Percentiles rank a stretch among this genome's conserved stretches.
phyloP scores from a whole-genome alignment of 257 asterid species.

The Eustoma russellianum region DNA sequence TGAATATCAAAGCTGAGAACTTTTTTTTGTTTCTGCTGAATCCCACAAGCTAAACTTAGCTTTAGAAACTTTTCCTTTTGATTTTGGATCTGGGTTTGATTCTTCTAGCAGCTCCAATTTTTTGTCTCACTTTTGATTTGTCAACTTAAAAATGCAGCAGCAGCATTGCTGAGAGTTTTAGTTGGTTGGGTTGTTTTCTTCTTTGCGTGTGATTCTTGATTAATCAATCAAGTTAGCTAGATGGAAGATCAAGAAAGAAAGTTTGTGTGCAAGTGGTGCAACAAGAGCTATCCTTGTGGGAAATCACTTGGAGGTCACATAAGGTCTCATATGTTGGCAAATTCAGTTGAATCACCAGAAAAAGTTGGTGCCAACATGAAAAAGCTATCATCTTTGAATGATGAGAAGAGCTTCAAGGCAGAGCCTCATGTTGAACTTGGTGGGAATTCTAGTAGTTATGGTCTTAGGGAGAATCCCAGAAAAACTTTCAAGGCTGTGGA shows the following conservation, averaged over 20 bases:
- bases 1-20: conserved; percentile 24
- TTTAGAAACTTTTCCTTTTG: conserved; percentile 15
- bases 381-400: conserved; percentile 24
- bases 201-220: too few relatives aligned
- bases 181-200: background rate
- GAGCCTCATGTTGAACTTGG: conserved; percentile 21
- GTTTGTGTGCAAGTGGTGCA: conserved; percentile 36
- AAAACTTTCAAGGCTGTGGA: conserved; percentile 71
- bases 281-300: conserved; percentile 67
- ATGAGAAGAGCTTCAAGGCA: conserved; percentile 5
- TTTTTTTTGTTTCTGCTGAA: conserved; percentile 39
- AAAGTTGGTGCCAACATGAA: conserved; percentile 28
- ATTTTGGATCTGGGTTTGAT: conserved; percentile 30
- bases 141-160: too few relatives aligned
- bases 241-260: conserved; percentile 20
- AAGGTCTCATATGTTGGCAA: conserved; percentile 63
- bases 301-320: conserved; percentile 85
- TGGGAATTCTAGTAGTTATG: conserved; percentile 40
- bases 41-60: conserved; percentile 31
- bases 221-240: background rate
- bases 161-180: too few relatives aligned
- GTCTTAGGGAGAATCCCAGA: conserved; percentile 79
- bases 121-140: conserved; percentile 6
- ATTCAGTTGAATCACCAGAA: conserved; percentile 50
- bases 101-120: conserved; percentile 11